Percentiles rank a stretch among this genome's conserved stretches.
Evolutionary conservation across 75 land plant species (phyloP).

Genomic region (Pinus albicaulis): DNA sequence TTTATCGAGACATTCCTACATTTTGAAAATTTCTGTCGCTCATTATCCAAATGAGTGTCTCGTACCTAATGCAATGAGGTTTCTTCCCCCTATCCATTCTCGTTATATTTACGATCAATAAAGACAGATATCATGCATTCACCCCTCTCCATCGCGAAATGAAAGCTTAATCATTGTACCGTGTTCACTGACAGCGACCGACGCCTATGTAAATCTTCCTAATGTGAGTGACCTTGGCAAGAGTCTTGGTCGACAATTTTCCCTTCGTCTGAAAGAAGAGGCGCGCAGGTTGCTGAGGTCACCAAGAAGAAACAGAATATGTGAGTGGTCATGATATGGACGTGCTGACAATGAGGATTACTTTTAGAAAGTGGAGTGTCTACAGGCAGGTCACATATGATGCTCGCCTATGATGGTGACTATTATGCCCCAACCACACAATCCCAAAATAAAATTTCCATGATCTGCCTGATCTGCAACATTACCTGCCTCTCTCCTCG

Average conservation of each 20-base stretch:
- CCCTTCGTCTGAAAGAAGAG: conserved; percentile 45
- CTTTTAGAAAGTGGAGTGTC: conserved; percentile 21
- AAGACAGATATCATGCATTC: neutral
- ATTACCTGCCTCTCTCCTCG: conserved; percentile 34
- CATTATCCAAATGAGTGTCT: too few species aligned
- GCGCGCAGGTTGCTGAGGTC: conserved; percentile 26
- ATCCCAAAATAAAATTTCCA: too few species aligned
- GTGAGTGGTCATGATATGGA: conserved; percentile 23
- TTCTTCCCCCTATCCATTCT: too few species aligned
- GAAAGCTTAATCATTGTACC: conserved; percentile 7
- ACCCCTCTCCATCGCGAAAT: conserved; percentile 42
- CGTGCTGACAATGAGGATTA: conserved; percentile 5
- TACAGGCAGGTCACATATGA: conserved; percentile 21
- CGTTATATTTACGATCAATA: too few species aligned
- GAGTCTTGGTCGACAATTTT: conserved; percentile 33
- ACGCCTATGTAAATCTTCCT: conserved; percentile 55
- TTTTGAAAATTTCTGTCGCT: too few species aligned
- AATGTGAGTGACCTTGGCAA: conserved; percentile 37
- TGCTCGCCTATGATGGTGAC: conserved; percentile 14
- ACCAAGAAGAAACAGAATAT: conserved; percentile 26
- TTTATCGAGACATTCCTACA: too few species aligned
- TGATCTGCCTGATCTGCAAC: too few species aligned
- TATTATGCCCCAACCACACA: too few species aligned
- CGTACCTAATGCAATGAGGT: too few species aligned
- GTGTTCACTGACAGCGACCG: conserved; percentile 54